Evolutionary conservation across 208 protist genomes (phyloP).

Genomic region (Trichomonas tenax): DNA sequence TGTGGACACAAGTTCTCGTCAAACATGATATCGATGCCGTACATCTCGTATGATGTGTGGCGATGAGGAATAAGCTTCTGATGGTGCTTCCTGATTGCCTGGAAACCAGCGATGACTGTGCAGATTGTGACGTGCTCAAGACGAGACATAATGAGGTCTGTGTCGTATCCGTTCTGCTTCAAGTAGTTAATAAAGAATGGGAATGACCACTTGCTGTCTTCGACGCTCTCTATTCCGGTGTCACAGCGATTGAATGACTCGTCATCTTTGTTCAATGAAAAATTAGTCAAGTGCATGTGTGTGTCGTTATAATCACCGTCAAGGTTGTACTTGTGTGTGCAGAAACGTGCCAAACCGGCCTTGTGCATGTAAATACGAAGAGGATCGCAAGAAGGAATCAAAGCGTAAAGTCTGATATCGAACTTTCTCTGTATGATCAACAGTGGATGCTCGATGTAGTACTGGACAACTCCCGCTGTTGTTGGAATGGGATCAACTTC

Average conservation of each 20-base stretch:
- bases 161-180: neutral
- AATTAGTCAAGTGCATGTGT: conserved; percentile 39
- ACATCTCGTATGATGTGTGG: conserved; percentile 71
- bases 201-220: conserved; percentile 38
- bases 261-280: conserved; percentile 34
- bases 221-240: neutral
- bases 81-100: conserved; percentile 28
- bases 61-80: neutral
- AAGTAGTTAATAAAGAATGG: neutral
- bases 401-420: conserved; percentile 39
- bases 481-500: neutral
- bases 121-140: conserved; percentile 12
- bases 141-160: neutral
- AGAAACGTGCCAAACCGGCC: conserved; percentile 32
- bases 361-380: conserved; percentile 30
- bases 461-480: neutral
- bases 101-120: conserved; percentile 27
- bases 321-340: conserved; percentile 10
- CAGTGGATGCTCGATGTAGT: conserved; percentile 19
- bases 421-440: conserved; percentile 34
- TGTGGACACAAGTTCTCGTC: conserved; percentile 69
- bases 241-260: neutral
- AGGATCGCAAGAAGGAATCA: conserved; percentile 30
- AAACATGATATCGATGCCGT: conserved; percentile 81
- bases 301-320: neutral